Base-by-base conservation (phyloP, 2,329 filamentous ascomycete genomes). In the Penicillium sp. region DNA sequence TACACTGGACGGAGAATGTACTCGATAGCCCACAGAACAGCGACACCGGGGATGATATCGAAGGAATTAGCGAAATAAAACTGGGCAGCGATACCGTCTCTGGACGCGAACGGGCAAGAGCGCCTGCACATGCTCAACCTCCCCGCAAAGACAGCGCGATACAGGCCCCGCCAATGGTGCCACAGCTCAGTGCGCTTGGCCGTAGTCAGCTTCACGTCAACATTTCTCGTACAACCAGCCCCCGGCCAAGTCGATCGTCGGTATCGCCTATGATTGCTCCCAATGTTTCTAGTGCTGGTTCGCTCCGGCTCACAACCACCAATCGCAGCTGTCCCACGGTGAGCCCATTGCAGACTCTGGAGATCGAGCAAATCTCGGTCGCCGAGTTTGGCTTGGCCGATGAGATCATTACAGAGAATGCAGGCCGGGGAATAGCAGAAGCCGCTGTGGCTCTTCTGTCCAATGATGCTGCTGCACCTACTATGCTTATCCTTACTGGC, bases 1-100 rank as follows among this genome's bases (percentile, higher is more conserved):
- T 96, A 32, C 92, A 97, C 72, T 88, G 92, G 63, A 88, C 89
- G 0, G 94, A 97, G 72, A 97, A 96, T 62, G 93, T 97, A 2
- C 81, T 97, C 14, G 90, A 92, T 50, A 73, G 68, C 55, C 72
- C 82, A 22, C 80, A 88, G 86, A 89, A 90, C 66, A 91, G 87
- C 66, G 89, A 92, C 67, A 86, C 87, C 14, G 87, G 87, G 26
- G 87, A 90, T 78, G 81, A 67, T 34, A 70, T 79, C 72, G 66
- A 76, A 44, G 71, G 73, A 24, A 67, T 65, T 5, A 74, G 70
- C 50, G 76, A 78, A 53, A 70, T 72, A 16, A 73, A 73, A 52
- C 72, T 76, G 44, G 75, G 76, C 57, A 80, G 78, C 64, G 79
- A 78, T 5, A 76, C 76, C 56, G 75, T 74, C 45, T 79, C 79